Evolutionary conservation across 1,139 yeast species (phyloP), one percentile per base, ranked within the genome.

Genomic region (Pichia kudriavzevii): DNA sequence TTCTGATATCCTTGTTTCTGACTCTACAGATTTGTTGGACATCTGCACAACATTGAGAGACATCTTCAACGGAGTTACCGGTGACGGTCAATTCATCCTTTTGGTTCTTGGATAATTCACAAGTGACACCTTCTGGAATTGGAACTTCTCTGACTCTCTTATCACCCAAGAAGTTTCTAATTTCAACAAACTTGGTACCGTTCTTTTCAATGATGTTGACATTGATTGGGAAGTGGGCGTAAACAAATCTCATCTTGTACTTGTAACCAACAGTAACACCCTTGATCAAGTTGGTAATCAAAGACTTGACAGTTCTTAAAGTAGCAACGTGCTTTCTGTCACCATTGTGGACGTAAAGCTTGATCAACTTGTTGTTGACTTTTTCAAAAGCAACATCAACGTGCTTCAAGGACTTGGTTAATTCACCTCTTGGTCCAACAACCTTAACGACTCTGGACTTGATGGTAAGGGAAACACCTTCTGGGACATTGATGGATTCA

Each of bases 241-340:
- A 93, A 55, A 91, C 98, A 69, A 87, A 88, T 78, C 97, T 85
- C 95, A 91, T 80, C 87, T 91, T 91, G 94, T 91, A 91, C 73
- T 82, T 79, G 94, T 73, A 91, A 69, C 98, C 97, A 76, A 81
- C 81, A 67, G 98, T 91, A 63, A 91, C 98, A 82, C 99, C 98
- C 53, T 84, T 84, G 72, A 91, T 70, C 79, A 91, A 69, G 85
- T 93, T 91, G 63, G 85, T 66, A 60, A 91, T 75, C 64, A 91
- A 74, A 55, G 97, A 84, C 75, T 87, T 87, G 69, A 91, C 97
- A 49, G 98, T 91, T 79, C 97, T 88, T 67, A 91, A 77, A 64
- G 96, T 85, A 66, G 99, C 99, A 67, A 91, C 97, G 74, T 91
- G 98, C 80, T 91, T 91, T 80, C 97, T 87, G 83, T 85, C 95